Evolutionary conservation across 2,329 filamentous ascomycete genomes (phyloP), one percentile per base, ranked within the genome.

Genomic region (Chaetothyriales sp.): DNA sequence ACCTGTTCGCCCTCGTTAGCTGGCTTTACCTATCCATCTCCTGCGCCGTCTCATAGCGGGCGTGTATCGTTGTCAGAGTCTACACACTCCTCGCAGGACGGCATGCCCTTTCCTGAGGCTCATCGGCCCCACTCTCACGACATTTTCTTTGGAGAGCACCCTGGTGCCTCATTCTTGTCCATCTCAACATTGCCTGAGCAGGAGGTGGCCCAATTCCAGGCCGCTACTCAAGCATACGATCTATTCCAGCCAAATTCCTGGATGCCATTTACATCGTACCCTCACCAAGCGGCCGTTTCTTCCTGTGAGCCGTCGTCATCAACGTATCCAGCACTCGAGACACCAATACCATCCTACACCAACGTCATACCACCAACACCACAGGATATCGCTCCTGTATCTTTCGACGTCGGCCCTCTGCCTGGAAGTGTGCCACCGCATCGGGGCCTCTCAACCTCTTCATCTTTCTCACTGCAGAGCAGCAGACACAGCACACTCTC

Each of bases 351-450:
- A 43, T 45, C 54, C 4, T 47, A 53, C 10, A 51, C 56, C 28
- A 59, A 55, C 46, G 50, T 59, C 19, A 58, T 59, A 44, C 59
- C 59, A 20, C 59, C 59, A 19, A 56, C 55, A 4, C 59, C 59
- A 43, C 57, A 57, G 49, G 59, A 55, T 44, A 49, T 59, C 9
- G 50, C 54, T n/a, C 48, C 49, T 5, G 46, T 50, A 25, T 48
- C 55, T 18, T 59, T 61, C 49, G 54, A 61, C 47, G 57, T 61
- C 52, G 55, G 55, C 49, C 45, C 54, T 6, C 29, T 48, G 6
- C 55, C 55, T 40, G 51, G 49, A 33, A 51, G 44, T 19, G 43
- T 55, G 20, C 46, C 56, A 5, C 49, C 56, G 19, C 51, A 52
- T 18, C 54, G 53, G 19, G 50, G 56, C 46, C 47, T 56, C 19